phyloP scores from a whole-genome alignment of 2,329 filamentous ascomycete species.

The Drechslera avenae region DNA sequence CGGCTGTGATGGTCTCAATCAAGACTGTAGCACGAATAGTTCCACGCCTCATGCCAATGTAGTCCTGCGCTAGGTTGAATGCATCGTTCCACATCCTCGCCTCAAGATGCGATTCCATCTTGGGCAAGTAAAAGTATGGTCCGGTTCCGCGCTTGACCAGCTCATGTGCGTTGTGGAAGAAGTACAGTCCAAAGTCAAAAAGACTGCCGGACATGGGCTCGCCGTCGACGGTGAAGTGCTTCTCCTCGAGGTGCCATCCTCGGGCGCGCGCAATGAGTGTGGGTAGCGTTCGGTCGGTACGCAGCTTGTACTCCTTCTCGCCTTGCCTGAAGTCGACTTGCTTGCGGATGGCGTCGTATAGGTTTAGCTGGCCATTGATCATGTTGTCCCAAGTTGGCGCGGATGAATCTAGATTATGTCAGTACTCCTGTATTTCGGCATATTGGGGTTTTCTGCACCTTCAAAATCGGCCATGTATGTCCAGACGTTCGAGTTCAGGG shows the following conservation, averaged over 20 bases:
- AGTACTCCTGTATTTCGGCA: conserved; percentile 1
- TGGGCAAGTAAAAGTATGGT: conserved; percentile 97
- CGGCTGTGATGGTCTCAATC: conserved; percentile 96
- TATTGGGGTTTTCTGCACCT: conserved; percentile 60
- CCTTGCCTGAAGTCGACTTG: conserved; percentile 97
- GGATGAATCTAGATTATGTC: conserved; percentile 71
- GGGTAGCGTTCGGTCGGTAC: conserved; percentile 82
- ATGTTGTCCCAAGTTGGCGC: conserved; percentile 99
- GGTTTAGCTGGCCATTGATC: conserved; percentile 97
- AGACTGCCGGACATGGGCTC: conserved; percentile 90
- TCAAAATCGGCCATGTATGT: conserved; percentile 99
- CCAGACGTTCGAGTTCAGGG: conserved; percentile 93
- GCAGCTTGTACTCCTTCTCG: conserved; percentile 95
- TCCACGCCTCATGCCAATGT: conserved; percentile 83
- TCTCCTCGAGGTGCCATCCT: conserved; percentile 98
- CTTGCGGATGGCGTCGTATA: conserved; percentile 92
- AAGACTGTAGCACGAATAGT: conserved; percentile 94
- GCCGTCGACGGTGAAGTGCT: conserved; percentile 94
- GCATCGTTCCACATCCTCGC: conserved; percentile 97
- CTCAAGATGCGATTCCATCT: conserved; percentile 98
- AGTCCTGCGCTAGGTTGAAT: conserved; percentile 95
- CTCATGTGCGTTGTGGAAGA: conserved; percentile 97
- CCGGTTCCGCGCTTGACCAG: conserved; percentile 81
- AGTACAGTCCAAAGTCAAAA: conserved; percentile 98
- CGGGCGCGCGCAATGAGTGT: conserved; percentile 93